A percentile compares a stretch with the other conserved stretches of the same genome.
phyloP scores from a whole-genome alignment of 768 basidiomycete genomes.

The Agaricus sinodeliciosus region DNA sequence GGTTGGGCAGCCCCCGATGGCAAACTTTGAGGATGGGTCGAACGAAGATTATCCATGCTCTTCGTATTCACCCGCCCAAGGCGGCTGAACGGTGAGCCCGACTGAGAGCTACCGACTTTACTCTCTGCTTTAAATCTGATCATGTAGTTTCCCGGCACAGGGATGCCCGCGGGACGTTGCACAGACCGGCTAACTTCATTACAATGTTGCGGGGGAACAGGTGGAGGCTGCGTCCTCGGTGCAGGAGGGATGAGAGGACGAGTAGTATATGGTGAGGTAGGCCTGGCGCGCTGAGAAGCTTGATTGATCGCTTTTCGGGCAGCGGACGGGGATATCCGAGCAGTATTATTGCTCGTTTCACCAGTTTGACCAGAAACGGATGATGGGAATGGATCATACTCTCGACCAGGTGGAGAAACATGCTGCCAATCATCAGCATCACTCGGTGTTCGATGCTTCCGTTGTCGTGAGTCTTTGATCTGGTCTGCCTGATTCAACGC shows the following conservation, averaged over 20 bases:
- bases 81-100: conserved; percentile 23
- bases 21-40: conserved; percentile 19
- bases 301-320: conserved; percentile 22
- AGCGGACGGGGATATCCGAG: conserved; percentile 13
- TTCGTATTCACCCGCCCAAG: conserved; percentile 32
- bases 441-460: conserved; percentile 18
- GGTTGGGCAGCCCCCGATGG: conserved; percentile 17
- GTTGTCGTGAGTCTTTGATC: conserved; percentile 16
- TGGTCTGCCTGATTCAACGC: conserved; percentile 3
- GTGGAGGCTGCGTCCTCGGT: conserved; percentile 32
- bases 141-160: conserved; percentile 36
- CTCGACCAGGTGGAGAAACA: conserved; percentile 16
- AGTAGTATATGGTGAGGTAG: conserved; percentile 25
- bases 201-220: conserved; percentile 25
- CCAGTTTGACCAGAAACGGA: conserved; percentile 6
- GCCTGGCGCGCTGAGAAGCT: conserved; percentile 12
- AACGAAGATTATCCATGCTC: conserved; percentile 51
- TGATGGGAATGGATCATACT: conserved; percentile 21
- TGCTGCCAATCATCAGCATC: conserved; percentile 20
- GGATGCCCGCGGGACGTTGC: conserved; percentile 8
- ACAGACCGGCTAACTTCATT: conserved; percentile 25
- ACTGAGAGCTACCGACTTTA: conserved; percentile 27
- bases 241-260: conserved; percentile 27
- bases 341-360: conserved; percentile 16
- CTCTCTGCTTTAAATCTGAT: conserved; percentile 46